Evolutionary conservation across 441 rosid genomes (phyloP), one percentile per base, ranked within the genome.

Genomic region (Populus tomentosa): DNA sequence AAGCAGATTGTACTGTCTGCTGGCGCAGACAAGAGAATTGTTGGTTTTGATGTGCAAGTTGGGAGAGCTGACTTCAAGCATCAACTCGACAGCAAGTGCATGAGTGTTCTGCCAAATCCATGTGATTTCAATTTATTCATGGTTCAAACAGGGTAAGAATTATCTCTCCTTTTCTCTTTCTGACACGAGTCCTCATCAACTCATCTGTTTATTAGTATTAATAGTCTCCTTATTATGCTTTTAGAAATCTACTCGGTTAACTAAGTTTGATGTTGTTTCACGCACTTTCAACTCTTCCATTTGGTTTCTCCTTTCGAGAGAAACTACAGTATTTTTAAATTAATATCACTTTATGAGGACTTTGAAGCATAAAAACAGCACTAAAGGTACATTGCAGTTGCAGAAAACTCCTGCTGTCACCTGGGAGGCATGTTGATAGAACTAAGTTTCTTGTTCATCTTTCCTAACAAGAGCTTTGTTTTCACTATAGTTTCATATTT

Each of bases 91-190:
- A 89, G 88, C 82, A 95, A 95, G 85, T 95, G 99, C 89, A 92
- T 95, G 99, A 93, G 98, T 63, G 90, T 93, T 69, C 88, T 91
- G 75, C 91, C 98, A 56, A 93, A 95, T 78, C 99, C 99, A 36
- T 83, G 96, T 9, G 99, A 95, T 85, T 91, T 92, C 87, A 93
- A 93, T 84, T 89, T 95, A n/a, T 95, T 91, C 81, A 91, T 95
- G 98, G 98, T 93, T 82, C 98, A 92, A 78, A 88, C 97, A 0
- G 99, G 97, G 99, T 95, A 88, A 86, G 91, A 24, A 77, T 26
- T 56, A 70, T 76, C 33, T 74, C 32, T 68, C 72, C 32, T 64
- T 40, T n/a, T 53, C 16, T 62, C 0, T 30, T 65, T 50, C 21
- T 64, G n/a, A 42, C 30, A 28, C 13, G 8, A n/a, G 23, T 35